phyloP scores from a whole-genome alignment of 1,284 basidiomycete genomes.

The Trametes pubescens region DNA sequence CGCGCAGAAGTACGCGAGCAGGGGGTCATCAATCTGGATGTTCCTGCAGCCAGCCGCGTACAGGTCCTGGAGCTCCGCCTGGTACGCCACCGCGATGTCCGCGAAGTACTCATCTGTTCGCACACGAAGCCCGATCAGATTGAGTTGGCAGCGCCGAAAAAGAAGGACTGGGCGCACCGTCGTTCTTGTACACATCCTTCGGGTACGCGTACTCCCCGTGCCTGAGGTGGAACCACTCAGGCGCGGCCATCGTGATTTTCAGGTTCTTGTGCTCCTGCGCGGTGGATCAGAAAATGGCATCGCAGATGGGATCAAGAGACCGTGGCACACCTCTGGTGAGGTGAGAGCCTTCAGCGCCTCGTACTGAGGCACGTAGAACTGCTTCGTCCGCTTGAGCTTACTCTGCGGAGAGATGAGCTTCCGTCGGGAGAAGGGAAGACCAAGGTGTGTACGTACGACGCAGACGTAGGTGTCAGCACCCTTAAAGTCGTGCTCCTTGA shows the following conservation, averaged over 20 bases:
- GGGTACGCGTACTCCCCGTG: slow-evolving; percentile 72
- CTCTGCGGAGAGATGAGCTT: slow-evolving; percentile 45
- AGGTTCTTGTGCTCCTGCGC: slow-evolving; percentile 66
- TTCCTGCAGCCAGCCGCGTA: slow-evolving; percentile 78
- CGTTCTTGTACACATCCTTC: slow-evolving; percentile 65
- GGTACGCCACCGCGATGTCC: slow-evolving; percentile 76
- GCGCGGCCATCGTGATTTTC: slow-evolving; percentile 81
- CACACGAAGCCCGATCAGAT: background rate
- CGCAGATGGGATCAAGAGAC: slow-evolving; percentile 9
- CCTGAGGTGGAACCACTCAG: slow-evolving; percentile 80
- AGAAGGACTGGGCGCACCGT: slow-evolving; percentile 51
- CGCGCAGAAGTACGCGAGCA: slow-evolving; percentile 73
- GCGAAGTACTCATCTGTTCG: slow-evolving; percentile 72
- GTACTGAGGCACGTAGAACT: slow-evolving; percentile 72
- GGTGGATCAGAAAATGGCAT: slow-evolving; percentile 9
- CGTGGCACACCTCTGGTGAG: slow-evolving; percentile 52
- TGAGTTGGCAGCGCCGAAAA: background rate
- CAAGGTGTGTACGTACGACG: slow-evolving; percentile 45
- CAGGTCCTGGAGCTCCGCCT: slow-evolving; percentile 74
- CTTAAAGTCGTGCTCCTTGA: slow-evolving; percentile 49
- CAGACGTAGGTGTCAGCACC: slow-evolving; percentile 60
- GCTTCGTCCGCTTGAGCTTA: slow-evolving; percentile 67
- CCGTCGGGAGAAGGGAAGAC: slow-evolving; percentile 12
- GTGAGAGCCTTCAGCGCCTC: slow-evolving; percentile 64
- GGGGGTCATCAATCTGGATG: slow-evolving; percentile 81